These are phyloP conservation scores for Tagetes erecta DNA, from an alignment of 129 eudicot genomes.

Conservation along the genomic window DNA sequence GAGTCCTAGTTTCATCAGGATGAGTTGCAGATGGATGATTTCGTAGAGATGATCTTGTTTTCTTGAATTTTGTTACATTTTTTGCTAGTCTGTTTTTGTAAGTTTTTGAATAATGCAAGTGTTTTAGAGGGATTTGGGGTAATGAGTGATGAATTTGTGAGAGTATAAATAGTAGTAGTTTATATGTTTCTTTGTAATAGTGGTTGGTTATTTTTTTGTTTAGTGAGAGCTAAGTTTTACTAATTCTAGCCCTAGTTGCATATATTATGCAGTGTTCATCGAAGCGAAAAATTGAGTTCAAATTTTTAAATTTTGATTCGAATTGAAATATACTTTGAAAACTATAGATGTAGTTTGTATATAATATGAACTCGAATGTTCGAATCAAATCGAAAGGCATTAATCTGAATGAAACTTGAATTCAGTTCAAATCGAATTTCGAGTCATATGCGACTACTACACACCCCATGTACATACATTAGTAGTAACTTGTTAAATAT, in stretches of 20 bases:
- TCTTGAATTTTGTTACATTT: background rate
- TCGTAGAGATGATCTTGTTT: slow-evolving; percentile 9
- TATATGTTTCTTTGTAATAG: background rate
- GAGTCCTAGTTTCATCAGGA: background rate
- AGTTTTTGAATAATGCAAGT: slow-evolving; percentile 6
- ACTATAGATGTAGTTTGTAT: too few species aligned
- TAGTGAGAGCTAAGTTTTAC: background rate
- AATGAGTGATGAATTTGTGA: slow-evolving; percentile 2
- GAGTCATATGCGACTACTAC: background rate
- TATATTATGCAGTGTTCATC: too few species aligned
- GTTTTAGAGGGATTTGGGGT: slow-evolving; percentile 10
- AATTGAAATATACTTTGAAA: too few species aligned
- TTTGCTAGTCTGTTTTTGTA: slow-evolving; percentile 4
- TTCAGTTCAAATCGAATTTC: too few species aligned
- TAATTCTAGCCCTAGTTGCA: background rate
- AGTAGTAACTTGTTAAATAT: background rate
- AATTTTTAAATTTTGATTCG: too few species aligned
- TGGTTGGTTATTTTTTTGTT: background rate
- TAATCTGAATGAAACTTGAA: too few species aligned
- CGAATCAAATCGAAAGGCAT: too few species aligned
- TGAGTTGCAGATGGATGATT: slow-evolving; percentile 1
- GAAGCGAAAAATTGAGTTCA: too few species aligned
- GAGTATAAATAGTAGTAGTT: slow-evolving; percentile 15
- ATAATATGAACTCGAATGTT: too few species aligned
- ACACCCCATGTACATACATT: background rate